phyloP scores from a whole-genome alignment of 306 rosid species.

The Lotus japonicus region DNA sequence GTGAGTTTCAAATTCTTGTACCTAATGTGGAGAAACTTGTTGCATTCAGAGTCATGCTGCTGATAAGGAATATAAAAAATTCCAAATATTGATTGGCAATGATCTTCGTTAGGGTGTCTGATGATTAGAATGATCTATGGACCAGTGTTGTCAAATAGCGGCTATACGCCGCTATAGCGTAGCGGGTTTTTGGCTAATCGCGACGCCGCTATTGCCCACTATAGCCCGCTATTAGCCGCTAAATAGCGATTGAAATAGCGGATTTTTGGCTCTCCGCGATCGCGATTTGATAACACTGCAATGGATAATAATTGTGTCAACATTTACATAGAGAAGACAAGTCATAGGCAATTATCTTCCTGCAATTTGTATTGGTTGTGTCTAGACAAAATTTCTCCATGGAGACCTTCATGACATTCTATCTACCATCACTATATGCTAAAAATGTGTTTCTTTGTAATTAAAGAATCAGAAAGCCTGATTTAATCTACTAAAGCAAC shows the following conservation, averaged over 20 bases:
- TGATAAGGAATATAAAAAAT: not conserved
- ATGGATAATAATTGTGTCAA: not conserved
- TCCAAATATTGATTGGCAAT: not conserved
- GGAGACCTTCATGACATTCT: not conserved
- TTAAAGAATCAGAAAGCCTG: not conserved
- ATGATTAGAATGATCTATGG: not conserved
- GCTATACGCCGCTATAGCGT: no score
- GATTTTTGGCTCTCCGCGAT: no score
- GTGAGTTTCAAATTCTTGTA: not conserved
- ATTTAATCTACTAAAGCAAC: not conserved
- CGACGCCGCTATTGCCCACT: no score
- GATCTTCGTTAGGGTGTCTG: not conserved
- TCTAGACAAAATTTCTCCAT: not conserved
- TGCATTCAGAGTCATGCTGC: not conserved
- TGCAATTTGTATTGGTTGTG: not conserved
- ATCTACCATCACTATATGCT: not conserved
- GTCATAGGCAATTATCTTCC: not conserved
- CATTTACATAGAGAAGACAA: not conserved
- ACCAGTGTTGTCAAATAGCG: no score
- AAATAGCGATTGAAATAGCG: no score
- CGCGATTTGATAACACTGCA: no score
- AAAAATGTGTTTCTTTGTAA: not conserved
- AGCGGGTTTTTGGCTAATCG: no score
- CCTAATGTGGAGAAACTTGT: not conserved
- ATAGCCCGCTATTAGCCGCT: no score